Conservation (phyloP, 73 alveolate species). For the Tetrahymena malaccensis region DNA sequence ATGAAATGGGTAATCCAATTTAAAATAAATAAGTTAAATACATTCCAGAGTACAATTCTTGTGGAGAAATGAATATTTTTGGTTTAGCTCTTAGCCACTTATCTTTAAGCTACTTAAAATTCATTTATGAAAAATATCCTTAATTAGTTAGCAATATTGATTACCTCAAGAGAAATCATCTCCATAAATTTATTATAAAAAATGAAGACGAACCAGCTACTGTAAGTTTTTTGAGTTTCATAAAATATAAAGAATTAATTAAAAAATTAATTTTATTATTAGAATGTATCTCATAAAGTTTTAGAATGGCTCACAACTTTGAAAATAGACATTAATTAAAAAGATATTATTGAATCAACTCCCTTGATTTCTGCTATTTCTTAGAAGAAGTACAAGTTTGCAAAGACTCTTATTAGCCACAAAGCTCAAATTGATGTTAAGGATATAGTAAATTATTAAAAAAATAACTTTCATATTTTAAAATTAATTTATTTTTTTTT, state of each 20-base stretch:
- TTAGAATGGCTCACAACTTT: constrained; percentile 25
- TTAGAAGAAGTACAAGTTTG: neutral
- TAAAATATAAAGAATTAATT: neutral
- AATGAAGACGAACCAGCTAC: constrained; percentile 29
- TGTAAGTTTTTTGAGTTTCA: neutral
- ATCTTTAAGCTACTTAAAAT: constrained; percentile 40
- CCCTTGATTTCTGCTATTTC: constrained; percentile 34
- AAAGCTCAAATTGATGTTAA: constrained; percentile 15
- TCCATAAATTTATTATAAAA: constrained; percentile 4
- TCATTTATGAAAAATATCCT: constrained; percentile 25
- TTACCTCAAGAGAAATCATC: constrained; percentile 40
- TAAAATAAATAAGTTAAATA: neutral
- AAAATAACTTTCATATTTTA: neutral
- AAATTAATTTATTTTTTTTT: no score
- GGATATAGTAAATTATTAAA: neutral
- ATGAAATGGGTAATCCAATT: constrained; percentile 1
- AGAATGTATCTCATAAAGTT: neutral
- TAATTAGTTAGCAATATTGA: constrained; percentile 40
- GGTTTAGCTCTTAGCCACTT: constrained; percentile 23
- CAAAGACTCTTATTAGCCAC: constrained; percentile 9
- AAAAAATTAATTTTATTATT: neutral
- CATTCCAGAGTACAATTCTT: neutral
- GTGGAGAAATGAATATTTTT: constrained; percentile 35
- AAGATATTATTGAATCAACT: constrained; percentile 55
- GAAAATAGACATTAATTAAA: constrained; percentile 44